Percentiles rank a stretch among this genome's conserved stretches.
These are phyloP conservation scores for Eleusine coracana DNA, from an alignment of 176 grass and related monocot genomes.

Conservation along the genomic window DNA sequence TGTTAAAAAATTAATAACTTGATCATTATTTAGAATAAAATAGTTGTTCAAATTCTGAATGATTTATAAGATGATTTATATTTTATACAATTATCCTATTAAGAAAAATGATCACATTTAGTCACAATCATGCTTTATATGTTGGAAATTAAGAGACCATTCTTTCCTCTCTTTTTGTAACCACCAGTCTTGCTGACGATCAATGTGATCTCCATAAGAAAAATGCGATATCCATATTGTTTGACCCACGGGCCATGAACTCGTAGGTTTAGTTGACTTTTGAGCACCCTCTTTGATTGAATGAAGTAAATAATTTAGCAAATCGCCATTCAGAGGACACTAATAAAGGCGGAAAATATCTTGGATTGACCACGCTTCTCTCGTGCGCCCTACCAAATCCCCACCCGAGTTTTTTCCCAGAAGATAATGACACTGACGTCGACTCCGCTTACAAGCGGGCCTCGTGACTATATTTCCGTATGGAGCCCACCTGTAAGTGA, in stretches of 20 bases:
- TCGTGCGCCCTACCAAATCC: constrained; percentile 14
- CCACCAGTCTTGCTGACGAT: not conserved
- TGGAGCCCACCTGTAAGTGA: constrained; percentile 9
- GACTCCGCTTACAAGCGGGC: not conserved
- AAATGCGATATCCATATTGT: not conserved
- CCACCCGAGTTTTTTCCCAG: not conserved
- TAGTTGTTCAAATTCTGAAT: too few species aligned
- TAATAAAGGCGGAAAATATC: not conserved
- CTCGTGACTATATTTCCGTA: not conserved
- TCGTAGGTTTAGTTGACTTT: not conserved
- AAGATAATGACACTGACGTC: not conserved
- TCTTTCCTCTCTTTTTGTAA: not conserved
- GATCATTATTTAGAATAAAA: too few species aligned
- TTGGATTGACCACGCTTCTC: constrained; percentile 3
- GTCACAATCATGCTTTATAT: not conserved
- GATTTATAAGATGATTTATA: too few species aligned
- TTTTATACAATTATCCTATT: too few species aligned
- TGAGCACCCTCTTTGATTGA: not conserved
- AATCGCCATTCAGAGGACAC: not conserved
- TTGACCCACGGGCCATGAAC: not conserved
- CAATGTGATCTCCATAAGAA: not conserved
- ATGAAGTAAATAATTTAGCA: not conserved
- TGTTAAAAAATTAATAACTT: too few species aligned
- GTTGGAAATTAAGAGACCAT: not conserved
- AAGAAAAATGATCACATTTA: not conserved